Percentiles rank a stretch among this genome's conserved stretches.
Evolutionary conservation across 306 rosid species (phyloP).

Genomic region (Leucaena leucocephala): DNA sequence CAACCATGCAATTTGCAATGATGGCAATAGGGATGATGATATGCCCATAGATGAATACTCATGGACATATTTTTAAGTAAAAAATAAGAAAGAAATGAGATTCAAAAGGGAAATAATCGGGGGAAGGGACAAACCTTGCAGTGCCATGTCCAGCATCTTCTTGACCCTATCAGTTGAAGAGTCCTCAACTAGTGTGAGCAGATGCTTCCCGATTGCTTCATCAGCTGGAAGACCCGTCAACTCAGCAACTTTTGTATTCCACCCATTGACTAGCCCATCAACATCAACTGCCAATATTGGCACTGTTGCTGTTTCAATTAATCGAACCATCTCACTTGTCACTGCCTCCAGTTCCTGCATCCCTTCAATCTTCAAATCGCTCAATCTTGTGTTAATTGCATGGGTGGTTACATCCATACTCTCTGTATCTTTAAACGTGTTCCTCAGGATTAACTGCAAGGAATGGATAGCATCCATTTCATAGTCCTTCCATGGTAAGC

Average conservation of each 20-base stretch:
- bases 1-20: conserved; percentile 4
- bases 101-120: neutral
- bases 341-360: conserved; percentile 73
- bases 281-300: conserved; percentile 72
- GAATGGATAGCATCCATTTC: conserved; percentile 88
- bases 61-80: neutral
- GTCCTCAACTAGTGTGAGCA: conserved; percentile 71
- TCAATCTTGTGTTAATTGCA: conserved; percentile 47
- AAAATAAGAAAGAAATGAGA: neutral
- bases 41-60: conserved; percentile 16
- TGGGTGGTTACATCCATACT: conserved; percentile 29
- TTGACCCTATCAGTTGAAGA: conserved; percentile 51
- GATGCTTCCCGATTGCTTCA: conserved; percentile 60
- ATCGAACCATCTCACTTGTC: conserved; percentile 76
- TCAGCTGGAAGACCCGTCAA: conserved; percentile 70
- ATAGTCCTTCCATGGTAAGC: conserved; percentile 72
- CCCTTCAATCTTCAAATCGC: conserved; percentile 67
- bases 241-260: conserved; percentile 71
- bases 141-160: conserved; percentile 64
- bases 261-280: conserved; percentile 66
- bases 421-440: conserved; percentile 56
- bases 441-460: conserved; percentile 72
- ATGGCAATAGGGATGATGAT: conserved; percentile 8
- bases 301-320: conserved; percentile 74
- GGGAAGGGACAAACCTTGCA: conserved; percentile 57